Base-by-base conservation (phyloP, 129 eudicot species). In the Lonicera japonica region DNA sequence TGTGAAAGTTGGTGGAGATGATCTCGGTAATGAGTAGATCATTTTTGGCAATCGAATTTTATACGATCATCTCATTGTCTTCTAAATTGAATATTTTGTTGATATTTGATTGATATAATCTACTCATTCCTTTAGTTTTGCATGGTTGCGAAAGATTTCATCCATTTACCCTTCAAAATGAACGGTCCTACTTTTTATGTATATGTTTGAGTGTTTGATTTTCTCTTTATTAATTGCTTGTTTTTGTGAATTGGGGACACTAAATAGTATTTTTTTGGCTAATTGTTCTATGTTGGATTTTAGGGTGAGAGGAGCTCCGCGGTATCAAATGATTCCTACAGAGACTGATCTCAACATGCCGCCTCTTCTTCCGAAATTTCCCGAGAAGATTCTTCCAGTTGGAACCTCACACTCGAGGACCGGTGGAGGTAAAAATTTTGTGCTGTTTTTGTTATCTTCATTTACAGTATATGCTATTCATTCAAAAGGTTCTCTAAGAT, bases 331-430 rank as follows among this genome's bases (percentile, higher is more conserved):
- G 82, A 83, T 92, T 68, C 96, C 96, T 16, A 79, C 90, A 19
- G 95, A 85, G 75, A 92, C 96, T 50, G 95, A 92, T 74, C 95
- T 92, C 41, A 84, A 87, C 63, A 75, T 75, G 21, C 86, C 81
- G 5, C 90, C 96, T 21, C 67, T 75, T 70, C 78, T 78, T 39
- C 77, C 87, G 0, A 80, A 81, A 72, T 75, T 80, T 24, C 92
- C 92, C 0, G 77, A 84, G 2, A 73, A 64, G 65, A 80, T 81
- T 60, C 73, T 83, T 23, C 88, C 92, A 16, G 34, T 81, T 53
- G 77, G 79, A 20, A 79, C 80, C 15, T 51, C 79, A 60, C 74
- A 74, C 54, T n/a, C 88, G 11, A 79, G 73, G 70, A 70, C 73
- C 20, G 77, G 73, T 39, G 82, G 71, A 74, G 95, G 95, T 82